Conservation (phyloP, 2,329 filamentous ascomycete species). For the Talaromyces sp. region DNA sequence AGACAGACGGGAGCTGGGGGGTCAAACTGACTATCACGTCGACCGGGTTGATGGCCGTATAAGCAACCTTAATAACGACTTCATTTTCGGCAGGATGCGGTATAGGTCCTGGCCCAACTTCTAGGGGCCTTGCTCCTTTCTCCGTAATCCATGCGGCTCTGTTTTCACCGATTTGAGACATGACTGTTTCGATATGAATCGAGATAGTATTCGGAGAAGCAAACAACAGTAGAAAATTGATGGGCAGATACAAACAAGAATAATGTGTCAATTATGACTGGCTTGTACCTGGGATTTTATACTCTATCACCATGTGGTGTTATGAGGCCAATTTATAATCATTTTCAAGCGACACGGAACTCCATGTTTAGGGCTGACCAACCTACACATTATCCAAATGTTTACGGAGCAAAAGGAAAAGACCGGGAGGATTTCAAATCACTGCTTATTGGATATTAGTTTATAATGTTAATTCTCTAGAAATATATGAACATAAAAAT, state of each 20-base stretch:
- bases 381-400: neutral
- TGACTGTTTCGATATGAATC: neutral
- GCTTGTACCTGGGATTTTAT: neutral
- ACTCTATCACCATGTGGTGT: neutral
- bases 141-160: conserved; percentile 13
- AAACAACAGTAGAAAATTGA: neutral
- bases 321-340: neutral
- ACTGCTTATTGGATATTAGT: neutral
- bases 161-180: conserved; percentile 7
- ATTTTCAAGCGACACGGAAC: neutral
- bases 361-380: neutral
- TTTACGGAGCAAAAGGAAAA: neutral
- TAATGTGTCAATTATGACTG: too few relatives aligned
- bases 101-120: conserved; percentile 8
- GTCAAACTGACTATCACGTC: conserved; percentile 4
- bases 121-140: conserved; percentile 6
- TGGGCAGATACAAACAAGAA: neutral
- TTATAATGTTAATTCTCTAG: too few relatives aligned
- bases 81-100: conserved; percentile 11
- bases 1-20: neutral
- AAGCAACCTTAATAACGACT: conserved; percentile 14
- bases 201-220: neutral
- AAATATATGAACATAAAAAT: neutral
- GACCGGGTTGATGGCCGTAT: conserved; percentile 15
- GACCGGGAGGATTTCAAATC: neutral